Percentiles rank a stretch among this genome's conserved stretches.
Conservation (phyloP, 768 basidiomycete species). For the Lactarius pseudohatsudake region DNA sequence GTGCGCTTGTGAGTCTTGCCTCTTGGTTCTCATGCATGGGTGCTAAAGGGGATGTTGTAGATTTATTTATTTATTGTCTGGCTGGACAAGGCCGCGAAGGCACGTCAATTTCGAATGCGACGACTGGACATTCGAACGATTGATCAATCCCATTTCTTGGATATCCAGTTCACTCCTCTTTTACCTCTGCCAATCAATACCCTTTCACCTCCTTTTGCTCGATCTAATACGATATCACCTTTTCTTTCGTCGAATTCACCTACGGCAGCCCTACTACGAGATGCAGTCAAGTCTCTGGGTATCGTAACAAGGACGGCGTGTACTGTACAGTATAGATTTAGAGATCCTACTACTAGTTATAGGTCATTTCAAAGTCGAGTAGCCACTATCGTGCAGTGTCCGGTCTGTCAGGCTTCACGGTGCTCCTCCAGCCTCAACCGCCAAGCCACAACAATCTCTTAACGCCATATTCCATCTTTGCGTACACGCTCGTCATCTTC, state of each 20-base stretch:
- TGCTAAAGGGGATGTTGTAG: neutral
- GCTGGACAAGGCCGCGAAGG: neutral
- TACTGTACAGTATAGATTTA: conserved; percentile 16
- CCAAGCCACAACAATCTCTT: conserved; percentile 90
- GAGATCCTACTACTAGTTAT: neutral
- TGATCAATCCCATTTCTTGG: neutral
- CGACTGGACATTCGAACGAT: neutral
- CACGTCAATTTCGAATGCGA: neutral
- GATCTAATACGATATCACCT: conserved; percentile 10
- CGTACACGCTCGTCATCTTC: conserved; percentile 79
- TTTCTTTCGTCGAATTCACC: conserved; percentile 1
- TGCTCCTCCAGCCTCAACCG: conserved; percentile 41
- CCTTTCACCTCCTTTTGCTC: too few relatives aligned
- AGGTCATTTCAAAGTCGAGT: neutral
- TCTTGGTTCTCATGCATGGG: neutral
- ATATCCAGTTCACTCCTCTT: conserved; percentile 10
- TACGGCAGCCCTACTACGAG: neutral
- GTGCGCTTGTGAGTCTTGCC: neutral
- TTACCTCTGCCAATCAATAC: conserved; percentile 2
- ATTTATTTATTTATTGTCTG: neutral
- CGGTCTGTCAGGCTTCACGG: neutral
- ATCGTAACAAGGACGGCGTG: conserved; percentile 1
- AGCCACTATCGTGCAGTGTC: neutral
- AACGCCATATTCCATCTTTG: conserved; percentile 92
- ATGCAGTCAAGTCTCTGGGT: neutral